Evolutionary conservation across 2,329 filamentous ascomycete species (phyloP).

Genomic region (Trichoderma afroharzianum): DNA sequence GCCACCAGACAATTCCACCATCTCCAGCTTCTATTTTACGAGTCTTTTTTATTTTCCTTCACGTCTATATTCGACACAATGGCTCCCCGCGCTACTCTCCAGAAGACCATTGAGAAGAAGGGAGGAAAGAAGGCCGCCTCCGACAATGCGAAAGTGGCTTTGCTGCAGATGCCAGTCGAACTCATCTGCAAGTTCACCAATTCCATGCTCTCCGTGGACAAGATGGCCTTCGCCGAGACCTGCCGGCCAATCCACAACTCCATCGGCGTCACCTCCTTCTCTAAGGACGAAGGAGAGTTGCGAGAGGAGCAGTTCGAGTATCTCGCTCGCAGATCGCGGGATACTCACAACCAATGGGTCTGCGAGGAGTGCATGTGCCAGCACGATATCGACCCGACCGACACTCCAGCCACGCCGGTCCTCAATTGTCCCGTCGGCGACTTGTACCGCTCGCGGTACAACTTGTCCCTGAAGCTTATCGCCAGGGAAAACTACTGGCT

Average conservation of each 20-base stretch:
- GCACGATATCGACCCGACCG: background rate
- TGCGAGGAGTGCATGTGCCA: slow-evolving; percentile 16
- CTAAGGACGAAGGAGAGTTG: background rate
- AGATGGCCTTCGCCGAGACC: background rate
- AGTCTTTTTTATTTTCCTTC: background rate
- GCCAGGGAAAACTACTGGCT: background rate
- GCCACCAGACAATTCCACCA: background rate
- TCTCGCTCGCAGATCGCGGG: slow-evolving; percentile 11
- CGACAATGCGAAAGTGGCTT: background rate
- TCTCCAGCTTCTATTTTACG: background rate
- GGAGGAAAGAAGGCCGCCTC: background rate
- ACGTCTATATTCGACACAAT: background rate
- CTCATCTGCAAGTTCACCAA: background rate
- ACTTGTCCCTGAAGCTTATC: background rate
- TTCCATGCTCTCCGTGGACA: background rate
- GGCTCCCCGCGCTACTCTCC: background rate
- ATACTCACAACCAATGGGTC: slow-evolving; percentile 18
- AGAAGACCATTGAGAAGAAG: background rate
- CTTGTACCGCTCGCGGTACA: background rate
- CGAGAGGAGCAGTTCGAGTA: background rate
- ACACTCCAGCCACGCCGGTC: background rate
- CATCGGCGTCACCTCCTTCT: background rate
- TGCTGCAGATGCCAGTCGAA: slow-evolving; percentile 6
- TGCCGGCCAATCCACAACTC: background rate
- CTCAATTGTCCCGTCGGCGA: background rate